Conservation (phyloP, 371 early-diverging fungal species). For the Apophysomyces elegans region DNA sequence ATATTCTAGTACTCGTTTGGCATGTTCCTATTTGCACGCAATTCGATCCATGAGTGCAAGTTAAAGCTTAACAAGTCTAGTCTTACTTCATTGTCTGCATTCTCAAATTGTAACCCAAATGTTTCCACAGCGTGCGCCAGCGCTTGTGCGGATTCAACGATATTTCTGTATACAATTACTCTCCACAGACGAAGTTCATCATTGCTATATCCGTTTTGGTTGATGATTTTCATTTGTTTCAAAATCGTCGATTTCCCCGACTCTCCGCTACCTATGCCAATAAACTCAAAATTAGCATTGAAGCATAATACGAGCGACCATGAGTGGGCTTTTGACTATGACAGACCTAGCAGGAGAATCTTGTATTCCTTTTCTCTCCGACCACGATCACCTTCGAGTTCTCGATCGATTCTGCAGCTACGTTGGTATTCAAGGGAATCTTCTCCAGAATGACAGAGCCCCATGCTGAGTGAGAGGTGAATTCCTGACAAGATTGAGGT, state of each 20-base stretch:
- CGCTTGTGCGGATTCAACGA: constrained; percentile 68
- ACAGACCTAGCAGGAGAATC: constrained; percentile 64
- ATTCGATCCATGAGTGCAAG: background rate
- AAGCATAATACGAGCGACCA: background rate
- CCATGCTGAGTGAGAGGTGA: constrained; percentile 42
- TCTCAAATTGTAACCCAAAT: constrained; percentile 50
- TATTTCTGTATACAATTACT: constrained; percentile 74
- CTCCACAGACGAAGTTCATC: constrained; percentile 75
- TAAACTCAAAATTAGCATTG: background rate
- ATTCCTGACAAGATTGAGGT: background rate
- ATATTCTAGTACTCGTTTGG: constrained; percentile 39
- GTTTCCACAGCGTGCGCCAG: constrained; percentile 62
- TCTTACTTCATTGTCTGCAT: constrained; percentile 42
- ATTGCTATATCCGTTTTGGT: constrained; percentile 81
- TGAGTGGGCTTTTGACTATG: background rate
- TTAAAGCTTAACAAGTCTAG: background rate
- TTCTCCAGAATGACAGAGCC: constrained; percentile 63
- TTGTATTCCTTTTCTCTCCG: constrained; percentile 65
- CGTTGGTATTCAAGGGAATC: constrained; percentile 49
- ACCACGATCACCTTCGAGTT: constrained; percentile 62
- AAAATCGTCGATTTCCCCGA: constrained; percentile 88
- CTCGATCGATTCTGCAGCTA: constrained; percentile 62
- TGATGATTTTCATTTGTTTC: constrained; percentile 91
- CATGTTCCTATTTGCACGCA: background rate
- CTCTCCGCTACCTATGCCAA: constrained; percentile 75